Evolutionary conservation across 2,329 filamentous ascomycete species (phyloP).

Genomic region (Ophiostoma montium): DNA sequence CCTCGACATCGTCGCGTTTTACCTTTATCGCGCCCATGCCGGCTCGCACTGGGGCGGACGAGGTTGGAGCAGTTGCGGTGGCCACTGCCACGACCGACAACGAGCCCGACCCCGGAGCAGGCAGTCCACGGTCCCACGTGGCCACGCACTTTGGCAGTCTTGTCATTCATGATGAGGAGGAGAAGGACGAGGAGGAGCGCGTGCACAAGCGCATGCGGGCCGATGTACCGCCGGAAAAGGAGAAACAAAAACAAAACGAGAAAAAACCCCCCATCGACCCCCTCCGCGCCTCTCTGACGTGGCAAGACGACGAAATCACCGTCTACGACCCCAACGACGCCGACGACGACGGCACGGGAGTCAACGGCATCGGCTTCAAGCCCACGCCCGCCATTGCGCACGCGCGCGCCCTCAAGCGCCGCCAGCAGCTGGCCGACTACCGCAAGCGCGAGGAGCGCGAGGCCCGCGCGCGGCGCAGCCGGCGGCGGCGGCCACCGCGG

Average conservation of each 20-base stretch:
- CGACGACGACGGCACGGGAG: constrained; percentile 52
- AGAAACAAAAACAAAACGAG: no score
- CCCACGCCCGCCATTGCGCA: constrained; percentile 48
- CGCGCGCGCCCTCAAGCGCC: constrained; percentile 39
- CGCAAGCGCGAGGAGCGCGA: constrained; percentile 46
- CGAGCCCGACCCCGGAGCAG: constrained; percentile 19
- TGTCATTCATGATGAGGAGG: constrained; percentile 24
- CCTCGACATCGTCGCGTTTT: neutral
- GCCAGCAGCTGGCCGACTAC: constrained; percentile 49
- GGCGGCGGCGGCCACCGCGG: constrained; percentile 24
- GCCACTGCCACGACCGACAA: neutral
- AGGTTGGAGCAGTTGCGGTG: neutral
- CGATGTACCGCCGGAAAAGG: neutral
- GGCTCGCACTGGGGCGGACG: neutral
- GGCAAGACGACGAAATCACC: constrained; percentile 56
- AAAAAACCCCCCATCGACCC: constrained; percentile 33
- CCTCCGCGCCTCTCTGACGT: constrained; percentile 45
- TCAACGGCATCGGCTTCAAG: constrained; percentile 54
- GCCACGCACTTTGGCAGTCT: constrained; percentile 38
- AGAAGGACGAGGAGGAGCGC: neutral
- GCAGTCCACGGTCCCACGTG: constrained; percentile 38
- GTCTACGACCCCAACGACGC: constrained; percentile 49
- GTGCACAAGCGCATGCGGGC: constrained; percentile 8
- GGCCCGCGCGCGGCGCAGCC: constrained; percentile 40
- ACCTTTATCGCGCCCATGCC: neutral